Evolutionary conservation across 805 yeast species (phyloP), one percentile per base, ranked within the genome.

Genomic region (Ogataea naganishii): DNA sequence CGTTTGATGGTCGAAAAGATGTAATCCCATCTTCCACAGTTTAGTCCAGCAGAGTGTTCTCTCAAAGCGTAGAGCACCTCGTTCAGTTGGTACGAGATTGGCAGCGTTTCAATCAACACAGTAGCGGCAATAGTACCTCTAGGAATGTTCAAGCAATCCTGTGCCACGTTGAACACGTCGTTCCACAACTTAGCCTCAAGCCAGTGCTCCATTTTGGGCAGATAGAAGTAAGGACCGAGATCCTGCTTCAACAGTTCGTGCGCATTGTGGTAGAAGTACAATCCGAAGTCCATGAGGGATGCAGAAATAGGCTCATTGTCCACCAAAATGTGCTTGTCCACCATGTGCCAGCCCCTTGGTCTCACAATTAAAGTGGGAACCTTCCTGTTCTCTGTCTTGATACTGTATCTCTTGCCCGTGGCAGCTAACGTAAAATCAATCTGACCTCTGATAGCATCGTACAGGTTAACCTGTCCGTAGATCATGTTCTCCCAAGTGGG

Each of bases 11-110:
- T 78, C 22, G 83, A 75, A 61, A 81, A 81, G 57, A 81, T 80
- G 60, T 81, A 81, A 58, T 81, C 94, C 89, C 92, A 81, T 60
- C 94, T 71, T 44, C 94, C 94, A 66, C 92, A 81, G 61, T 81
- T 81, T 56, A 81, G 67, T 33, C 92, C 94, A 7, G 80, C 69
- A 31, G 81, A 77, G 55, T 81, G 94, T 30, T 73, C 75, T 55
- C 85, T 67, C 49, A 81, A 64, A 48, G 81, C 81, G 49, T 73
- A 81, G 46, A 81, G 70, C 42, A 81, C 80, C 58, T 81, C 94
- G 50, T 81, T 88, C 78, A 81, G 75, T 58, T 81, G 92, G 69
- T 77, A 81, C 11, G 88, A 85, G 25, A 84, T 86, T 23, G 92
- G 94, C 41, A 81, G 62, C 12, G 94, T 81, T 57, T 81, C 94